These are phyloP conservation scores for Neofusicoccum laricinum DNA, from an alignment of 2,329 filamentous ascomycete species.

Conservation along the genomic window DNA sequence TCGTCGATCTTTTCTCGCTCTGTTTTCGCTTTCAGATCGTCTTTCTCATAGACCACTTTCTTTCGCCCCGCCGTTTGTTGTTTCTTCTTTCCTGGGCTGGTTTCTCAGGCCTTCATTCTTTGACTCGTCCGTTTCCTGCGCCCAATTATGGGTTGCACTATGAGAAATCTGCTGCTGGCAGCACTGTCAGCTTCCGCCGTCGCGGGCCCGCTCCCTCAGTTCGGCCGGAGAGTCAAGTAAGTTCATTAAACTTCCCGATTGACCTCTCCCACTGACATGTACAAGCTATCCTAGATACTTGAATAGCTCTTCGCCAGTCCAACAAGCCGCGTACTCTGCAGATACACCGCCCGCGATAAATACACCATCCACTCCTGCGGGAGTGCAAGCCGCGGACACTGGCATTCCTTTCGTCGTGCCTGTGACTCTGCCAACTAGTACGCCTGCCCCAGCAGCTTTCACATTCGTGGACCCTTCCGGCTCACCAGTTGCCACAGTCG, in stretches of 20 bases:
- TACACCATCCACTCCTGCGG: not conserved
- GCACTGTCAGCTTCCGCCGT: slow-evolving; percentile 28
- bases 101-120: slow-evolving; percentile 24
- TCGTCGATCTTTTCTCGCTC: slow-evolving; percentile 14
- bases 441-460: slow-evolving; percentile 26
- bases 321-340: not conserved
- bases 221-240: slow-evolving; percentile 29
- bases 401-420: slow-evolving; percentile 32
- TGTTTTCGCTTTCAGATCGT: slow-evolving; percentile 34
- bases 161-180: slow-evolving; percentile 35
- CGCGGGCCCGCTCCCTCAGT: slow-evolving; percentile 33
- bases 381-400: slow-evolving; percentile 30
- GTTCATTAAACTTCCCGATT: slow-evolving; percentile 12
- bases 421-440: slow-evolving; percentile 29
- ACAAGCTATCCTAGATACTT: slow-evolving; percentile 27
- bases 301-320: slow-evolving; percentile 23
- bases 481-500: slow-evolving; percentile 29
- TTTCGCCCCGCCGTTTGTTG: slow-evolving; percentile 19
- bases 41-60: slow-evolving; percentile 20
- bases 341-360: slow-evolving; percentile 7
- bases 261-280: not conserved
- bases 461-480: slow-evolving; percentile 33
- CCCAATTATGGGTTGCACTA: slow-evolving; percentile 21
- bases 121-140: slow-evolving; percentile 25
- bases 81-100: slow-evolving; percentile 18